A percentile compares a stretch with the other conserved stretches of the same genome.
Evolutionary conservation across 331 rosid genomes (phyloP).

Genomic region (Prunus yedoensis): DNA sequence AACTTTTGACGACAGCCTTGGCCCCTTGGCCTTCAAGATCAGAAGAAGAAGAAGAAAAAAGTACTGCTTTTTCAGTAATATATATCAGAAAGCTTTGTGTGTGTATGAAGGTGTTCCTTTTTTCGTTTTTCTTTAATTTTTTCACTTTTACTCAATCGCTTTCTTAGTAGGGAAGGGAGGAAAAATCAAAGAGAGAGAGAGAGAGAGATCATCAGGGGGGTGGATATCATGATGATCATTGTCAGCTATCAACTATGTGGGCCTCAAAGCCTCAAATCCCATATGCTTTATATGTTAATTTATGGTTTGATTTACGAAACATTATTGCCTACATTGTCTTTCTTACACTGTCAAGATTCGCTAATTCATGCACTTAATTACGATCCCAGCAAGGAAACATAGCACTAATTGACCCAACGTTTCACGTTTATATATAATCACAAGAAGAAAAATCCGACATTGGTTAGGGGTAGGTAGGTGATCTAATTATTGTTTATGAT

Average conservation of each 20-base stretch:
- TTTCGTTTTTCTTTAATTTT: constrained; percentile 9
- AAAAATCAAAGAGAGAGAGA: constrained; percentile 29
- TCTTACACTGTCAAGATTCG: neutral
- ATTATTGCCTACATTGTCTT: neutral
- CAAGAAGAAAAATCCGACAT: neutral
- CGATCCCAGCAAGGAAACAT: neutral
- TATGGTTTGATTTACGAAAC: constrained; percentile 48
- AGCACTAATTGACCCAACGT: neutral
- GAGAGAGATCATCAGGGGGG: constrained; percentile 26
- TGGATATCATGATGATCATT: constrained; percentile 40
- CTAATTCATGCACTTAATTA: neutral
- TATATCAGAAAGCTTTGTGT: constrained; percentile 60
- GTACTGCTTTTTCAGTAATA: constrained; percentile 14
- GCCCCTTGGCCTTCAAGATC: constrained; percentile 25
- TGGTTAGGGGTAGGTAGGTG: neutral
- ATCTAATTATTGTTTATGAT: neutral
- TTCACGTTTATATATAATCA: neutral
- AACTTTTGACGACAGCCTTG: constrained; percentile 18
- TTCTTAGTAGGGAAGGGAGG: constrained; percentile 35
- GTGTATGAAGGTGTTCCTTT: constrained; percentile 34
- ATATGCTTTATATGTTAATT: constrained; percentile 45
- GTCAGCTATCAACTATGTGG: constrained; percentile 29
- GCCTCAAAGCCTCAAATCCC: constrained; percentile 40
- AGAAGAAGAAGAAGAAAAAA: constrained; percentile 4
- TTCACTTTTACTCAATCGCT: constrained; percentile 25